Conservation (phyloP, 257 asterid species). For the Ilex aquifolium region DNA sequence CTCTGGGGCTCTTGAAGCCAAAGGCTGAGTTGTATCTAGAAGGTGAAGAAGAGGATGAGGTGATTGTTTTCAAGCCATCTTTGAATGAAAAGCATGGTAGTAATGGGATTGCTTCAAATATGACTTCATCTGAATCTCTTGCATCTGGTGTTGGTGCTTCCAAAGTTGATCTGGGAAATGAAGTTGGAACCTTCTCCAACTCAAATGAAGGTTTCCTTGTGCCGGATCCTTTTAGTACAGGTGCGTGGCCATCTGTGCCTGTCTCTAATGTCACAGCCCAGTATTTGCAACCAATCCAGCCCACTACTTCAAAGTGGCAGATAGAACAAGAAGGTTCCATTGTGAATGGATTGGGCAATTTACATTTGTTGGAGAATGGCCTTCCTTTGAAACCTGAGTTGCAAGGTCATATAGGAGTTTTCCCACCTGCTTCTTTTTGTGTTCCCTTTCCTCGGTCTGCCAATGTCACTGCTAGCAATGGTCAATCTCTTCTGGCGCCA, state of each 20-base stretch:
- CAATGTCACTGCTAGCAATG: conserved; percentile 26
- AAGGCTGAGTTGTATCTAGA: conserved; percentile 34
- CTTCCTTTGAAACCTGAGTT: conserved; percentile 29
- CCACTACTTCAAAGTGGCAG: conserved; percentile 44
- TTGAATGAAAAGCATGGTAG: conserved; percentile 49
- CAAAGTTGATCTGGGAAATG: conserved; percentile 28
- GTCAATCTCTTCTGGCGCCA: conserved; percentile 28
- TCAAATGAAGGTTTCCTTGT: conserved; percentile 33
- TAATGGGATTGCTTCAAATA: conserved; percentile 35
- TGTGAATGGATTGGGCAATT: conserved; percentile 45
- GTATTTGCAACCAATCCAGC: conserved; percentile 38
- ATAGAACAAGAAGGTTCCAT: conserved; percentile 33
- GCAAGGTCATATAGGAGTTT: conserved; percentile 42
- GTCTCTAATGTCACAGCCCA: conserved; percentile 29
- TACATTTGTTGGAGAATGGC: conserved; percentile 55
- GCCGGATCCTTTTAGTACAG: conserved; percentile 32
- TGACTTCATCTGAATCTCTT: conserved; percentile 23
- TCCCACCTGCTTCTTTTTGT: conserved; percentile 45
- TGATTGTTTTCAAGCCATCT: conserved; percentile 80
- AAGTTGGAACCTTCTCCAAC: conserved; percentile 30
- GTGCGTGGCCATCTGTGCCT: conserved; percentile 26
- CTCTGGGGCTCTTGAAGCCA: conserved; percentile 21
- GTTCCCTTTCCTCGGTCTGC: conserved; percentile 42
- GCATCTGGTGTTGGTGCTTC: conserved; percentile 28
- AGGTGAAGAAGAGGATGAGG: conserved; percentile 78